Base-by-base conservation (phyloP, 768 basidiomycete species). In the Tylopilus balloui region DNA sequence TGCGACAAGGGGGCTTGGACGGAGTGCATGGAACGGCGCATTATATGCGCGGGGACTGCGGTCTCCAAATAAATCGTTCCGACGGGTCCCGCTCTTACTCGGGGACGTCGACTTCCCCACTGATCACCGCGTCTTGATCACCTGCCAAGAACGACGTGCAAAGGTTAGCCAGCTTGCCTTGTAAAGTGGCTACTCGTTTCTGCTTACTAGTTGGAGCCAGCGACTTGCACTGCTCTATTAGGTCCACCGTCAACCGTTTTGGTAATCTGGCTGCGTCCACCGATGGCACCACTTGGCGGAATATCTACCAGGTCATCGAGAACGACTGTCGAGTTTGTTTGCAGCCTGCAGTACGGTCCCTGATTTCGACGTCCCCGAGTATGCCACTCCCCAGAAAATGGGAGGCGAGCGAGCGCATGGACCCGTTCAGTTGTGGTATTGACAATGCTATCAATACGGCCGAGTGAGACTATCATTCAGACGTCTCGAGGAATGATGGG, bases 401-500 rank as follows among this genome's bases (percentile, higher is more conserved):
- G 82, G 81, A 83, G 56, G 78, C 73, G 9, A 78, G 64, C 27
- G 82, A 80, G 51, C 80, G 79, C 25, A 74, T 83, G 72, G 78
- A 79, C 54, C 78, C 79, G 0, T 71, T 58, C 44, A 77, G 73
- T 47, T 81, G 75, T 47, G 80, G 80, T 1, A 60, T 72, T 21
- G 73, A 77, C 53, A 64, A 66, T 2, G 71, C 68, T 7, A 78
- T 77, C 21, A 58, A 67, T 43, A 60, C 69, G 3, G 59, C 57
- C n/a, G 57, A 75, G 46, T 81, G 79, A 57, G 79, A 70, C 71
- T 10, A 77, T 81, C 37, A 62, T 82, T 4, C 77, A 74, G 79
- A 82, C 51, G 74, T 83, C 51, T 79, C 75, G 17, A 78, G 79
- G 21, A 83, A 83, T 68, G 79, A 79, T 50, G 81, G 82, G 11